Base-by-base conservation (phyloP, 129 eudicot species). In the Chrysanthemum lavandulifolium region DNA sequence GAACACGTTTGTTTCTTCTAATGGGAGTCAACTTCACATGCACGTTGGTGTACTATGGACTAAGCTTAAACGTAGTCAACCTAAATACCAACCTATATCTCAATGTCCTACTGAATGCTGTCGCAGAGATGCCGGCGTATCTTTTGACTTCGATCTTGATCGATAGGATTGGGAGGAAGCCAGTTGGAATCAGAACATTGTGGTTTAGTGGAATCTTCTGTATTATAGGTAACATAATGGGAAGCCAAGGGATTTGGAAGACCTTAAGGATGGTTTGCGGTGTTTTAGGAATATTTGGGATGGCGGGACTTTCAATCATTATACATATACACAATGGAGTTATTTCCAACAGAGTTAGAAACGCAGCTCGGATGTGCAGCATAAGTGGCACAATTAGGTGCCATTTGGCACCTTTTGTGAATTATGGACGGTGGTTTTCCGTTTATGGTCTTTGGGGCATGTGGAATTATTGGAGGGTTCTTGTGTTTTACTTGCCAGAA, bases 321-420 rank as follows among this genome's bases (percentile, higher is more conserved):
- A 76, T 89, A 77, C 27, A 81, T 92, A 45, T 92, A 92, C 47
- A 79, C 96, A n/a, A 66, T 79, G 75, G 98, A 92, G 88, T 75
- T 92, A 79, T 92, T 92, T 68, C 98, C 98, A 1, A 92, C 98
- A 2, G 96, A 77, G 98, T 92, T 4, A 84, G 98, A 50, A 93
- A 81, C 19, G 87, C 96, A 0, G 98, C 80, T 93, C 9, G 97
- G 97, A 19, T 81, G 90, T 59, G 95, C 90, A 0, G 73, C 90
- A 12, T 92, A 87, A 75, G 86, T 91, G 19, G 85, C 79, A 0
- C 92, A 87, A 31, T 61, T 87, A 83, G 98, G 98, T 2, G 92
- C 95, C 3, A 87, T 2, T 31, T 89, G 55, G 86, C 87, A 13
- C 98, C 96, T 31, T 54, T 89, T 16, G 87, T 93, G 69, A 76